Base-by-base conservation (phyloP, 2,329 filamentous ascomycete genomes). In the Fonsecaea pedrosoi region DNA sequence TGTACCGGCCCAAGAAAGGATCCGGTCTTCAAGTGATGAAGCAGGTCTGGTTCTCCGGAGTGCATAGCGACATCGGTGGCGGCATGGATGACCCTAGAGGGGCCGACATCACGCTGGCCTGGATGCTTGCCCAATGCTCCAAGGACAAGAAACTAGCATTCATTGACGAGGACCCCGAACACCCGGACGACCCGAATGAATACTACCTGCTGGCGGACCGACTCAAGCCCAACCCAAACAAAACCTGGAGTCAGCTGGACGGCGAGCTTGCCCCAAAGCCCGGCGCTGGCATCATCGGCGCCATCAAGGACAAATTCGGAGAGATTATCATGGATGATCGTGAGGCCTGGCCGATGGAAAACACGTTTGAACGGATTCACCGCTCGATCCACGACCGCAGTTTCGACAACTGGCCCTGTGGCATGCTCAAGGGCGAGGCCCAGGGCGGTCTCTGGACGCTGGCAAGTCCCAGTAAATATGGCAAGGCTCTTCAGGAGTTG, bases 101-200 rank as follows among this genome's bases (percentile, higher is more conserved):
- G 38, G 68, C 75, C 2, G 71, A 85, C 48, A 84, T 86, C 34
- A 80, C 81, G 4, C 74, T 86, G 1, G 84, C 84, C 3, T 87
- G 84, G 84, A 86, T 87, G 84, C 84, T 86, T 72, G 79, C 80
- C 59, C 83, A 86, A 64, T 67, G 64, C 40, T 50, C 42, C 58
- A 67, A 67, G 58, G 64, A 54, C 60, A 66, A 66, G 42, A 69
- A 69, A 40, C 55, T 69, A 15, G 64, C 67, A 4, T 67, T 69
- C 45, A 69, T 59, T 6, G 67, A 69, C 58, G 61, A 66, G 42
- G 64, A 68, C 35, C 58, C 58, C 25, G 18, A 42, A 5, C 34
- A 60, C 13, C 59, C 59, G n/a, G 34, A 58, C 59, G 56, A 68
- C 45, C 13, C 59, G 18, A 10, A 62, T 21, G 62, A 65, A 37